These are phyloP conservation scores for Penicillium canariense DNA, from an alignment of 495 filamentous ascomycete species.

Conservation along the genomic window DNA sequence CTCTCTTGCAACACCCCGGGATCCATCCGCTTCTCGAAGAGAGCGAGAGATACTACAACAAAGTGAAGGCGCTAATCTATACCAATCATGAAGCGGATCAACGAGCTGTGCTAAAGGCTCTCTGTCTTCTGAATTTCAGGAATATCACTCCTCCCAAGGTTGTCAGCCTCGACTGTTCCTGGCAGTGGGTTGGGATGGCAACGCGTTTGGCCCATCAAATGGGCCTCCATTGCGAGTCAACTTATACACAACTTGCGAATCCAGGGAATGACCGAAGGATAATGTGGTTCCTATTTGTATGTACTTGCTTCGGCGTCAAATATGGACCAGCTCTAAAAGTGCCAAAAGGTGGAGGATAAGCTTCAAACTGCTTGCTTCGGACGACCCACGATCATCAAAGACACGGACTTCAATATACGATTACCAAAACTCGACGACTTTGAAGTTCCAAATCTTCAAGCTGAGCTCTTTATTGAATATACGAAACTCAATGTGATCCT, in stretches of 20 bases:
- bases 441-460: not conserved
- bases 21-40: conserved; percentile 5
- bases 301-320: not conserved
- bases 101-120: not conserved
- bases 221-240: conserved; percentile 12
- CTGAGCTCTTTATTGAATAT: conserved; percentile 3
- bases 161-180: conserved; percentile 6
- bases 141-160: conserved; percentile 7
- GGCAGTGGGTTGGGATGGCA: conserved; percentile 13
- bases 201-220: conserved; percentile 10
- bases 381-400: not conserved
- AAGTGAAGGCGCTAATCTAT: conserved; percentile 8
- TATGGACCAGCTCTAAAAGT: not conserved
- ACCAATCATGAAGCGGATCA: conserved; percentile 7
- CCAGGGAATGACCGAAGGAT: conserved; percentile 8
- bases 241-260: conserved; percentile 2
- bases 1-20: conserved; percentile 4
- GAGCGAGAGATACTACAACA: conserved; percentile 10
- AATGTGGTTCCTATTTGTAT: conserved; percentile 11
- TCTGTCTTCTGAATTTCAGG: conserved; percentile 6
- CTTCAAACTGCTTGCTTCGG: conserved; percentile 9
- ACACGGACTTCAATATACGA: conserved; percentile 2
- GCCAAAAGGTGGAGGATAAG: not conserved
- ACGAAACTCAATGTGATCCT: conserved; percentile 6
- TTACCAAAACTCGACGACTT: not conserved